A percentile compares a stretch with the other conserved stretches of the same genome.
phyloP scores from a whole-genome alignment of 768 basidiomycete genomes.

The Obba rivulosa region DNA sequence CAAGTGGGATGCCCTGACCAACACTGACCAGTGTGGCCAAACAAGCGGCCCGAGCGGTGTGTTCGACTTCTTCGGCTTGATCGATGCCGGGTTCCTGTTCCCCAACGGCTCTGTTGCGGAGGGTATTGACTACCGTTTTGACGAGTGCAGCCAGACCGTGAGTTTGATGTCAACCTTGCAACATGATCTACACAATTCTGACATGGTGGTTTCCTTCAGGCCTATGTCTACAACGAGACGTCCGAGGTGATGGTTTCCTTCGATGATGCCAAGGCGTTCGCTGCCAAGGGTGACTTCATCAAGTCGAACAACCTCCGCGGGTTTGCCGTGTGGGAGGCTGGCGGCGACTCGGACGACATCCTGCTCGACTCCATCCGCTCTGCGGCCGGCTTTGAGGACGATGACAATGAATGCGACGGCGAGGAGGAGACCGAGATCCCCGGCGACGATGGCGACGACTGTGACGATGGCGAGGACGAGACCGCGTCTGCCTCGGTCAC shows the following conservation, averaged over 20 bases:
- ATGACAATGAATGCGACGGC: slow-evolving; percentile 1
- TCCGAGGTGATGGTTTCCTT: slow-evolving; percentile 57
- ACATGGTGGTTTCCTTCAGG: slow-evolving; percentile 33
- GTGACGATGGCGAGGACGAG: neutral
- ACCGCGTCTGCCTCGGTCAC: neutral
- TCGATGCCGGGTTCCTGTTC: slow-evolving; percentile 50
- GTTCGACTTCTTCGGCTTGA: slow-evolving; percentile 60
- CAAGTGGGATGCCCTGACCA: slow-evolving; percentile 46
- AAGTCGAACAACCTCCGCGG: slow-evolving; percentile 48
- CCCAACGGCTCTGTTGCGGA: slow-evolving; percentile 37
- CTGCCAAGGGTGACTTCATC: slow-evolving; percentile 58
- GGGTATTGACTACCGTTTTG: slow-evolving; percentile 50
- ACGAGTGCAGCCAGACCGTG: slow-evolving; percentile 73
- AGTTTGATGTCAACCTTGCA: slow-evolving; percentile 16
- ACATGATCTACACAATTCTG: neutral
- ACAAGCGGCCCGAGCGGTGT: slow-evolving; percentile 45
- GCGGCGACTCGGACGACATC: slow-evolving; percentile 56
- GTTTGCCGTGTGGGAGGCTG: slow-evolving; percentile 70
- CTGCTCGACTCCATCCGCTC: slow-evolving; percentile 52
- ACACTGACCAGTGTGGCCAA: slow-evolving; percentile 57
- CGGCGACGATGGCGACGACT: neutral
- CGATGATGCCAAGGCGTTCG: slow-evolving; percentile 57
- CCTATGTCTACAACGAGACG: slow-evolving; percentile 57
- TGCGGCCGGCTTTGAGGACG: slow-evolving; percentile 12
- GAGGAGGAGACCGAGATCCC: neutral